Evolutionary conservation across 2,329 filamentous ascomycete genomes (phyloP).

Genomic region (Leptosphaerulina australis): DNA sequence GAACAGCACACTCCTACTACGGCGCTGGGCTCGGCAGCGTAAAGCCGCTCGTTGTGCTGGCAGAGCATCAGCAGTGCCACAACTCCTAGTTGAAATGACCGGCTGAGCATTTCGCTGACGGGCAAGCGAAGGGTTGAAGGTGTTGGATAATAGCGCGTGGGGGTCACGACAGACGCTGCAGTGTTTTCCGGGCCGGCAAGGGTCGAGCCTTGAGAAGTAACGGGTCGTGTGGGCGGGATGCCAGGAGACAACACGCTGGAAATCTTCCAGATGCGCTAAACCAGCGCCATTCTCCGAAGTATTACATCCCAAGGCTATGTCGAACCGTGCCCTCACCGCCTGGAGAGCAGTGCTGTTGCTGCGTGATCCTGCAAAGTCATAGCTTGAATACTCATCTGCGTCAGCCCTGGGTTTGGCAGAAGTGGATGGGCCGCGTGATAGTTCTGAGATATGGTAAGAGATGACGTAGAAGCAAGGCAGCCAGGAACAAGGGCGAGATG

Average conservation of each 20-base stretch:
- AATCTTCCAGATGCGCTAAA: constrained; percentile 18
- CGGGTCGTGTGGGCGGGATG: constrained; percentile 14
- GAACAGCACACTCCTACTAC: constrained; percentile 18
- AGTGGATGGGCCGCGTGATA: constrained; percentile 13
- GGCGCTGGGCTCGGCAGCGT: constrained; percentile 24
- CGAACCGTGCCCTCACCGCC: constrained; percentile 4
- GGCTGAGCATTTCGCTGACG: constrained; percentile 6
- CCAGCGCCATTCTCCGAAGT: constrained; percentile 13
- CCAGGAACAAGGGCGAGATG: constrained; percentile 9
- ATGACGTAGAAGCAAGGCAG: constrained; percentile 25
- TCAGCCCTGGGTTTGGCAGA: background rate
- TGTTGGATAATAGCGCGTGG: constrained; percentile 48
- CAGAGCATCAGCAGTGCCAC: constrained; percentile 10
- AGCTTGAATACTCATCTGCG: background rate
- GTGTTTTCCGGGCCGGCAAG: constrained; percentile 17
- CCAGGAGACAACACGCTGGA: constrained; percentile 12
- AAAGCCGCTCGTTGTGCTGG: constrained; percentile 9
- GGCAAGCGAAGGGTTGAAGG: constrained; percentile 9
- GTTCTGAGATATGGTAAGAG: constrained; percentile 16
- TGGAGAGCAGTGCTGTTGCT: background rate
- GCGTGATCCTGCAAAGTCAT: background rate
- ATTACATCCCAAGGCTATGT: constrained; percentile 4
- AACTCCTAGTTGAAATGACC: background rate
- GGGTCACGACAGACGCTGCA: constrained; percentile 32
- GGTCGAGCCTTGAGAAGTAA: constrained; percentile 19